A percentile compares a stretch with the other conserved stretches of the same genome.
Evolutionary conservation across 1,284 basidiomycete genomes (phyloP).

Genomic region (Flammula alnicola): DNA sequence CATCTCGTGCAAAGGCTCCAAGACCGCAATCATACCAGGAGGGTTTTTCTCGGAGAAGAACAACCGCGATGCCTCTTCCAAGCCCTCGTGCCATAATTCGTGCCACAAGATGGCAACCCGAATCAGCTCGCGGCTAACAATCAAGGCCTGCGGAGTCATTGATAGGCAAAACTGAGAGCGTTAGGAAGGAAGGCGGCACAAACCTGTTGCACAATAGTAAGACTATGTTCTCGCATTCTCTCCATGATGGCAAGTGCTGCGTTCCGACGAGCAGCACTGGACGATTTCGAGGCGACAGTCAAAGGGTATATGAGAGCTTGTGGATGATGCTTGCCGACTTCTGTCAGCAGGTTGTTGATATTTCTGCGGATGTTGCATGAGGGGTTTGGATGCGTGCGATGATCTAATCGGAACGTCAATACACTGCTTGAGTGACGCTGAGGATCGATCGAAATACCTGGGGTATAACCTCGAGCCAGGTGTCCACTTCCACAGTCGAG

Average conservation of each 20-base stretch:
- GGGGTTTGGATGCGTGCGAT: constrained; percentile 99
- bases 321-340: constrained; percentile 96
- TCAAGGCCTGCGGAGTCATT: constrained; percentile 63
- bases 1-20: constrained; percentile 95
- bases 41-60: constrained; percentile 99
- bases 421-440: background rate
- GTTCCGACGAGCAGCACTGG: constrained; percentile 80
- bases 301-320: constrained; percentile 98
- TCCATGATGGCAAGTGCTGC: constrained; percentile 93
- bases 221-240: constrained; percentile 93
- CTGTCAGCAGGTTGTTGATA: constrained; percentile 89
- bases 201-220: constrained; percentile 88
- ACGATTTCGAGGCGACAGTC: constrained; percentile 98
- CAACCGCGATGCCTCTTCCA: constrained; percentile 96
- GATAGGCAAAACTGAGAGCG: background rate
- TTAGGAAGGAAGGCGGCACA: constrained; percentile 7
- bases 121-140: constrained; percentile 95
- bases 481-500: constrained; percentile 91
- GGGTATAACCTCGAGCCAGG: constrained; percentile 98
- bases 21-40: constrained; percentile 96
- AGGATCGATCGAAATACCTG: constrained; percentile 57
- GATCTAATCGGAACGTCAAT: constrained; percentile 60
- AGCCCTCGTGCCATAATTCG: constrained; percentile 98
- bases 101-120: constrained; percentile 99
- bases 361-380: constrained; percentile 84